A percentile compares a stretch with the other conserved stretches of the same genome.
Conservation (phyloP, 257 asterid genomes). For the Plectranthus barbatus region DNA sequence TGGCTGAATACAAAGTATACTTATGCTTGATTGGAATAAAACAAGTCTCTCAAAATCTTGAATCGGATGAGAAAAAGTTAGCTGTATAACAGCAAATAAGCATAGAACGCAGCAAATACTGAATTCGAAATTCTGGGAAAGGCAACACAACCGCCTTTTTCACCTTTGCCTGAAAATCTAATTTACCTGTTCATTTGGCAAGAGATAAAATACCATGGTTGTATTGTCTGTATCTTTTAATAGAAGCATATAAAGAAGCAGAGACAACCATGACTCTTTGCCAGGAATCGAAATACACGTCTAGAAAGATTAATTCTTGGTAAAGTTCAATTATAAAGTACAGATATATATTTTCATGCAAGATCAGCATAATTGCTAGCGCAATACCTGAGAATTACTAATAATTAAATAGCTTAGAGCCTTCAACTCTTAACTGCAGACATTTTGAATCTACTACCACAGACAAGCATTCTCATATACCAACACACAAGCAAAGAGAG, state of each 20-base stretch:
- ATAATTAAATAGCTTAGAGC: background rate
- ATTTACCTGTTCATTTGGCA: no score
- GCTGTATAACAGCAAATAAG: no score
- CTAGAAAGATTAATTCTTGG: background rate
- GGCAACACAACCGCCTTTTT: no score
- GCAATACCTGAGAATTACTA: background rate
- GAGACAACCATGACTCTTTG: background rate
- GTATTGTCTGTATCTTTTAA: no score
- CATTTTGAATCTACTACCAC: background rate
- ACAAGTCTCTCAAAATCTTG: background rate
- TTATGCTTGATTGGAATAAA: background rate
- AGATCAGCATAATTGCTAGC: background rate
- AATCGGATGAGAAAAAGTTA: no score
- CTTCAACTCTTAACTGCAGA: background rate
- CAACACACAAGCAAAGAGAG: background rate
- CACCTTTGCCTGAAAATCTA: no score
- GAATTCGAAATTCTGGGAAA: no score
- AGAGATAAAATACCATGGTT: no score
- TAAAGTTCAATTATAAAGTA: background rate
- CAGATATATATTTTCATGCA: background rate
- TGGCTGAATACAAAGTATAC: background rate
- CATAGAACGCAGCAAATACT: no score
- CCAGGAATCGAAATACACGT: background rate
- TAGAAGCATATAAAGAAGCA: background rate
- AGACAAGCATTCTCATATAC: background rate